These are phyloP conservation scores for Puya raimondii DNA, from an alignment of 176 grass and related monocot genomes.

Conservation along the genomic window DNA sequence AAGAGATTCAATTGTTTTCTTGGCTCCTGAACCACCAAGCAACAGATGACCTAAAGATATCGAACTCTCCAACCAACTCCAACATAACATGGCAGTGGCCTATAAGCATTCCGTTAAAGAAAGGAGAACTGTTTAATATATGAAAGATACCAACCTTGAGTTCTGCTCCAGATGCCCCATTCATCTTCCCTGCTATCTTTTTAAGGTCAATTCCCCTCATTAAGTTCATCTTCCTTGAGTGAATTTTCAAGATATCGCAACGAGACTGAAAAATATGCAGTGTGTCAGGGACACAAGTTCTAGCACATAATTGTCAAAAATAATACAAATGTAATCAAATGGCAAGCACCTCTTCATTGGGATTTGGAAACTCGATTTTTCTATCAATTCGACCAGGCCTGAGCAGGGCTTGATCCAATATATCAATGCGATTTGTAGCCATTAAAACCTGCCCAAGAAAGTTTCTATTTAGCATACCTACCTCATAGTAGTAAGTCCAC, in stretches of 20 bases:
- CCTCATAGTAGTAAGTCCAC: too few species aligned
- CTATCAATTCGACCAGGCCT: slow-evolving; percentile 82
- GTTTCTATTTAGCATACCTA: background rate
- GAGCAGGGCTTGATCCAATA: slow-evolving; percentile 73
- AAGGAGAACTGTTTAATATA: background rate
- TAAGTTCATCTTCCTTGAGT: slow-evolving; percentile 29
- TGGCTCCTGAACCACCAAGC: too few species aligned
- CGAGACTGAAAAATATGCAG: slow-evolving; percentile 17
- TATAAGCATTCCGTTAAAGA: too few species aligned
- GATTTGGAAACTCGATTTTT: slow-evolving; percentile 83
- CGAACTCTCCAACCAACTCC: too few species aligned
- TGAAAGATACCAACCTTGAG: slow-evolving; percentile 46
- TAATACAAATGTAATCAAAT: background rate
- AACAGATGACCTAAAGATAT: too few species aligned
- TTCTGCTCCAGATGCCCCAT: slow-evolving; percentile 67
- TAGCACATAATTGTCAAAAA: background rate
- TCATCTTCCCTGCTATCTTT: slow-evolving; percentile 70
- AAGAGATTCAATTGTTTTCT: too few species aligned
- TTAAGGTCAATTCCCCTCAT: slow-evolving; percentile 37
- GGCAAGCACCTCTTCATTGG: slow-evolving; percentile 52
- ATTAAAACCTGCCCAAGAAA: slow-evolving; percentile 47
- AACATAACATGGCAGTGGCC: too few species aligned
- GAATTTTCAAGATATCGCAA: slow-evolving; percentile 26
- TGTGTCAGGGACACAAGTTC: background rate
- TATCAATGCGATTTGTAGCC: slow-evolving; percentile 73